Percentiles rank a stretch among this genome's conserved stretches.
These are phyloP conservation scores for Fennellomyces sp. DNA, from an alignment of 371 early-diverging fungal species.

Conservation along the genomic window DNA sequence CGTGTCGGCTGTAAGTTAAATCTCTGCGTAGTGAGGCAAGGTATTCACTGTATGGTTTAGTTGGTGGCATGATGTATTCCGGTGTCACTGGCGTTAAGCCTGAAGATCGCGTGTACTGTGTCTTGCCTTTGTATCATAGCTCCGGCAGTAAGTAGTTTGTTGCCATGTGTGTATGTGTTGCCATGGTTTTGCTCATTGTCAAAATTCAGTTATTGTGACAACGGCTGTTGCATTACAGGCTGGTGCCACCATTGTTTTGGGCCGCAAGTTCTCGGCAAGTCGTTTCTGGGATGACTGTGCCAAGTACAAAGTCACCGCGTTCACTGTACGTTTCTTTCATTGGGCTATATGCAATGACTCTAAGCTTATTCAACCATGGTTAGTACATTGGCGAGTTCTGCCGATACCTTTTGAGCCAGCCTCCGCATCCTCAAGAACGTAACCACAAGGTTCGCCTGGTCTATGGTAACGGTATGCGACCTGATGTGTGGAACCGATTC, in stretches of 20 bases:
- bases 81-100: constrained; percentile 18
- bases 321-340: constrained; percentile 27
- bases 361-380: too few species aligned
- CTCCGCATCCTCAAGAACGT: constrained; percentile 51
- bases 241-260: constrained; percentile 46
- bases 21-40: background rate
- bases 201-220: constrained; percentile 36
- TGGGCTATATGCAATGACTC: too few species aligned
- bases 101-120: constrained; percentile 45
- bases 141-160: constrained; percentile 45
- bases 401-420: constrained; percentile 61
- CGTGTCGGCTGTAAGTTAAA: constrained; percentile 21
- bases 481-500: constrained; percentile 71
- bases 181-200: background rate
- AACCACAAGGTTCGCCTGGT: constrained; percentile 52
- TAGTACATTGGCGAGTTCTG: constrained; percentile 76
- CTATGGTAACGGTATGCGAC: constrained; percentile 74
- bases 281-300: constrained; percentile 55
- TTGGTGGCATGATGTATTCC: constrained; percentile 23
- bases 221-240: constrained; percentile 25
- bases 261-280: constrained; percentile 51
- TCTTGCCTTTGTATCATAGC: constrained; percentile 57
- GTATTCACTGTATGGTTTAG: constrained; percentile 4
- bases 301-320: constrained; percentile 39
- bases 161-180: background rate